Percentiles rank a stretch among this genome's conserved stretches.
phyloP scores from a whole-genome alignment of 139 green algal species.

The Nannochloris sp. region DNA sequence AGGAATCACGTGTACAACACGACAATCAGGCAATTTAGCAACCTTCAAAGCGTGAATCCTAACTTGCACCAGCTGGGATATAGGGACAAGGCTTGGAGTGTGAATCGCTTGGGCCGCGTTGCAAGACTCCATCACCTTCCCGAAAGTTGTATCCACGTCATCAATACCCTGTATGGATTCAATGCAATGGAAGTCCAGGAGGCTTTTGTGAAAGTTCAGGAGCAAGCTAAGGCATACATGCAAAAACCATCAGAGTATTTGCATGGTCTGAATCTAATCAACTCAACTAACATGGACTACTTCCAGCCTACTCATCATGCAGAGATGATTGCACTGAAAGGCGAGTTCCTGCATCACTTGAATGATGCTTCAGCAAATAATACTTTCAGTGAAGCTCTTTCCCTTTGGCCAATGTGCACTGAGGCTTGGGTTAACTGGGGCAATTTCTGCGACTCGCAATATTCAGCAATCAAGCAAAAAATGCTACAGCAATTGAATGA shows the following conservation, averaged over 20 bases:
- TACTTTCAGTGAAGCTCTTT: constrained; percentile 71
- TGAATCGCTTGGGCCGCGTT: constrained; percentile 84
- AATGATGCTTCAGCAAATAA: constrained; percentile 37
- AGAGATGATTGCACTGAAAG: constrained; percentile 85
- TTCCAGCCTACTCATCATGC: constrained; percentile 75
- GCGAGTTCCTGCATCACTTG: constrained; percentile 49
- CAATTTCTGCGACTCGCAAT: constrained; percentile 70
- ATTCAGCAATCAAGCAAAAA: constrained; percentile 12
- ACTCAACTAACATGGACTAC: constrained; percentile 94
- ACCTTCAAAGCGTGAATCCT: constrained; percentile 35
- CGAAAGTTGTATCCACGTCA: constrained; percentile 50
- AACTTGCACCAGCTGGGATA: constrained; percentile 66
- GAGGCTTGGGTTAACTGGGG: constrained; percentile 91
- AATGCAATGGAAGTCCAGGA: constrained; percentile 97
- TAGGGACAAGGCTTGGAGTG: constrained; percentile 86
- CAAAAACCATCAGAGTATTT: constrained; percentile 36
- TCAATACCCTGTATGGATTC: constrained; percentile 93
- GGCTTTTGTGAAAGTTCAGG: constrained; percentile 87
- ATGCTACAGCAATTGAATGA: not conserved
- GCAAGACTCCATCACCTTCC: constrained; percentile 61
- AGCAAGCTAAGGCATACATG: constrained; percentile 52
- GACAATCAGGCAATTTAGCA: constrained; percentile 79
- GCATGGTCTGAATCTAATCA: constrained; percentile 82
- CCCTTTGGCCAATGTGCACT: constrained; percentile 55
- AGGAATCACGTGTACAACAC: constrained; percentile 94